A percentile compares a stretch with the other conserved stretches of the same genome.
Evolutionary conservation across 176 grass and related monocot genomes (phyloP).

Genomic region (Oryza coarctata): DNA sequence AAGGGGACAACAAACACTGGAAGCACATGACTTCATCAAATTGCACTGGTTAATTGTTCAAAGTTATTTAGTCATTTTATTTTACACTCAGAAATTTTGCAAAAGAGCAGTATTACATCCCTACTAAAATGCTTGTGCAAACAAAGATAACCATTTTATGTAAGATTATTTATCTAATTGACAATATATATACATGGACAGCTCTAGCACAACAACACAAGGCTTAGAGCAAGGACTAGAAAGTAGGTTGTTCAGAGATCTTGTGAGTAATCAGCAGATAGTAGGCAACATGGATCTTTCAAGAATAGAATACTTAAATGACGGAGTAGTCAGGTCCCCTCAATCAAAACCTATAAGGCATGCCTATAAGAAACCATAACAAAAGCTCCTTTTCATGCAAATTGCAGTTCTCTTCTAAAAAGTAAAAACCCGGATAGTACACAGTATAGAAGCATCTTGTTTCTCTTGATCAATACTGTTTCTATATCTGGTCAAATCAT

Average conservation of each 20-base stretch:
- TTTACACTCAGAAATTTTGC: neutral
- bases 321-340: neutral
- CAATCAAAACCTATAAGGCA: slow-evolving; percentile 12
- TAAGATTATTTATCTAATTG: neutral
- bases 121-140: slow-evolving; percentile 4
- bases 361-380: neutral
- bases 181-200: slow-evolving; percentile 1
- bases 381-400: slow-evolving; percentile 6
- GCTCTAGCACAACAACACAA: slow-evolving; percentile 21
- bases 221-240: slow-evolving; percentile 20
- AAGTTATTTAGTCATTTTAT: neutral
- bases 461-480: slow-evolving; percentile 5
- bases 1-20: neutral
- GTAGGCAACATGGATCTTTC: slow-evolving; percentile 14
- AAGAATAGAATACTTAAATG: slow-evolving; percentile 19
- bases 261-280: slow-evolving; percentile 2
- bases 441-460: neutral
- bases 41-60: too few species aligned
- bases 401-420: slow-evolving; percentile 1
- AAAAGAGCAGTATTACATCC: neutral
- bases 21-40: neutral
- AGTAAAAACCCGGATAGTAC: neutral
- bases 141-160: neutral
- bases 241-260: slow-evolving; percentile 9
- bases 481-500: neutral